Base-by-base conservation (phyloP, 2,329 filamentous ascomycete genomes). In the Elsinoe arachidis region DNA sequence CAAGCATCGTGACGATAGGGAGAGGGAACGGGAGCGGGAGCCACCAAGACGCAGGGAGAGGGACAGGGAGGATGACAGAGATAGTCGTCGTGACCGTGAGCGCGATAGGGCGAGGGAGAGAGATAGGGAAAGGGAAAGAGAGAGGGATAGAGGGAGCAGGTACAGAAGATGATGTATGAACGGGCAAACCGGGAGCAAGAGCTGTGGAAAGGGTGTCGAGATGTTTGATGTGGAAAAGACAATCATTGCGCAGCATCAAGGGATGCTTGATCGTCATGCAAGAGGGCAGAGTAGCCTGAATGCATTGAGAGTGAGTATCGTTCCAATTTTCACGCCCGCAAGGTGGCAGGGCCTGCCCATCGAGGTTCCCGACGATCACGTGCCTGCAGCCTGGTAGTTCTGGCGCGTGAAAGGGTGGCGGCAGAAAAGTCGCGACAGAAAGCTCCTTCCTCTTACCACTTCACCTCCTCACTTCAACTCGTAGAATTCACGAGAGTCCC, bases 61-160 rank as follows among this genome's bases (percentile, higher is more conserved):
- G 30, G 60, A 66, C 51, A 65, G 64, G 30, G 66, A 69, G 17
- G 64, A 67, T 52, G 61, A 63, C 15, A 63, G 68, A 54, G 63
- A 65, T 41, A 62, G 65, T 35, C 39, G 17, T 23, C 15, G 53
- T 5, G 33, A 35, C 5, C 10, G 21, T 15, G 62, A 65, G 21
- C 52, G 61, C 26, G 62, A 64, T 26, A 21, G 54, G 15, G 54
- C 14, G 12, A 46, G 54, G 17, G 54, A 56, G 7, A 17, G 54
- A 12, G 30, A 47, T 15, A 55, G 53, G 38, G 51, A 54, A 7
- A 14, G 47, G 19, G 47, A 52, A 9, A 54, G 34, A 17, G 35
- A 55, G 10, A 46, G 54, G 43, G 34, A 56, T 11, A 53, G 49
- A 15, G 41, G 41, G 26, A 23, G 26, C 26, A 19, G 41, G n/a